These are phyloP conservation scores for Neotropicomus parvogracilis DNA, from an alignment of 1,284 basidiomycete genomes.

Conservation along the genomic window DNA sequence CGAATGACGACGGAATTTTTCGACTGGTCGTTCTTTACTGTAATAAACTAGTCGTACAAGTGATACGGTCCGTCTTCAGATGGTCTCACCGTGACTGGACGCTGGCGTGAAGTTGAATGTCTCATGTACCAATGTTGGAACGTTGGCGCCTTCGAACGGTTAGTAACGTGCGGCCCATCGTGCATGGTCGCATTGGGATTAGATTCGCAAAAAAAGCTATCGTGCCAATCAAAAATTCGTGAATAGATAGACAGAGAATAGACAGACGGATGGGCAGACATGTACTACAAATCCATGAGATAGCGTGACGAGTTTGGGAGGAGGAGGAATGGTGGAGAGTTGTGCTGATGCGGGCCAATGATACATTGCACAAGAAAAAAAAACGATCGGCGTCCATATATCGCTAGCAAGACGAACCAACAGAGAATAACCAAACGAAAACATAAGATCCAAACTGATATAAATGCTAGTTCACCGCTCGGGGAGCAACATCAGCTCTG, in stretches of 20 bases:
- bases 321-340: not conserved
- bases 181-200: too few relatives aligned
- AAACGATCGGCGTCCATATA: slow-evolving; percentile 16
- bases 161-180: too few relatives aligned
- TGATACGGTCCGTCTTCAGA: too few relatives aligned
- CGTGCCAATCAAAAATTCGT: slow-evolving; percentile 11
- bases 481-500: slow-evolving; percentile 30
- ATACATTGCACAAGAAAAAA: slow-evolving; percentile 19
- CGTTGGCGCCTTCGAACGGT: too few relatives aligned
- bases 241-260: slow-evolving; percentile 16
- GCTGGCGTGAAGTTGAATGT: too few relatives aligned
- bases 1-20: too few relatives aligned
- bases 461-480: slow-evolving; percentile 24
- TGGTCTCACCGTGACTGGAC: too few relatives aligned
- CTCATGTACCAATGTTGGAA: too few relatives aligned
- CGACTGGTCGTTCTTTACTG: too few relatives aligned
- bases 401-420: slow-evolving; percentile 17
- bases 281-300: slow-evolving; percentile 17
- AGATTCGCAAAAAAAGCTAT: not conserved
- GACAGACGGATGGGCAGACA: too few relatives aligned
- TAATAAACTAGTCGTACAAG: too few relatives aligned
- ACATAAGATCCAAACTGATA: slow-evolving; percentile 2
- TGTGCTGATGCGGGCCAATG: slow-evolving; percentile 17
- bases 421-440: not conserved
- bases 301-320: slow-evolving; percentile 7